Evolutionary conservation across 2,329 filamentous ascomycete species (phyloP), one percentile per base, ranked within the genome.

Genomic region (Stagonosporopsis cucurbitacearum): DNA sequence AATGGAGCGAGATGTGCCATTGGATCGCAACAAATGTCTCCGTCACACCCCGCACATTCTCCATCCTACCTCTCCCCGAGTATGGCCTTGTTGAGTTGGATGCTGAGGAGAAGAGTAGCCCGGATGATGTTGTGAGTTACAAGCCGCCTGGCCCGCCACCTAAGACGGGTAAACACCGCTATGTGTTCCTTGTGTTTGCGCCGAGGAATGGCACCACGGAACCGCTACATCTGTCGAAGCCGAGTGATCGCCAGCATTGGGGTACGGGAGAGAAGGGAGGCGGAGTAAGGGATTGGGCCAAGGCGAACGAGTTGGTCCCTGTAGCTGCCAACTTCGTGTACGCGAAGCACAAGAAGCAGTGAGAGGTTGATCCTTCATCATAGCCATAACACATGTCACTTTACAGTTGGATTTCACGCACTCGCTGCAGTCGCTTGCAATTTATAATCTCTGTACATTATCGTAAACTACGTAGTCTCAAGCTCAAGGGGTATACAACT

Each of bases 1-100:
- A 82, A 50, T 85, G 82, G 82, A 78, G 76, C 19, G 81, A 86
- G 58, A 81, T 86, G 72, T 86, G 83, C 64, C 84, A 86, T 66
- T 86, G 82, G 82, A 77, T 81, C 46, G 72, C 72, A 1, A 70
- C 77, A 8, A 73, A 75, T 23, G 63, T 79, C 6, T 63, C 69
- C 1, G 48, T 78, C 2, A 63, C 65, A 0, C 40, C 54, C 22
- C 53, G 60, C 2, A 63, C 58, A 0, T 62, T 65, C 45, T 67
- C 65, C 3, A 67, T 69, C 19, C 55, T 70, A 3, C 67, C 69
- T 0, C 53, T 77, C 2, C 64, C 67, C 3, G 55, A 76, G 30
- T 59, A 62, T 40, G 57, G 50, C 4, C 44, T 58, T 11, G 42
- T 54, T 0, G 51, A 65, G 23, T 36, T 61, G 6, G 42, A 35